Base-by-base conservation (phyloP, 108 stramenopile species). In the Nitzschia inconspicua region DNA sequence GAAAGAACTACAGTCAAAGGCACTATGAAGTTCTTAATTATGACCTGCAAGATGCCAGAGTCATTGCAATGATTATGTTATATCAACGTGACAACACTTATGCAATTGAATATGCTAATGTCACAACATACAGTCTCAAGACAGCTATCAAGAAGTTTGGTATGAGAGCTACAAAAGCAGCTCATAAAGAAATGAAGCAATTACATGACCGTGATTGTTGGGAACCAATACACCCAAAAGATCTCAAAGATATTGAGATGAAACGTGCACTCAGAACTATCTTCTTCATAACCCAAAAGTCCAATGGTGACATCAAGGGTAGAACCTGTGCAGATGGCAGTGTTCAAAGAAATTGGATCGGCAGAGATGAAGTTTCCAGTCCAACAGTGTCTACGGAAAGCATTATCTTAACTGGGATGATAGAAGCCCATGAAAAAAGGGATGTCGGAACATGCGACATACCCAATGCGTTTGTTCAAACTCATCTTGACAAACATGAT, bases 401-500 rank as follows among this genome's bases (percentile, higher is more conserved):
- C 20, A 18, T 77, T 4, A 20, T 75, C 39, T 23, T 77, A 4
- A 70, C 69, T 2, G 44, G 58, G 6, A 43, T 50, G 7, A 62
- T 73, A 9, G 67, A 73, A 26, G 63, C 76, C 0, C 37, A 52
- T 8, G 69, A 81, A 51, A 32, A 43, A 10, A 39, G 78, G 10
- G 68, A 79, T 14, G 65, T 73, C 0, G 65, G 57, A 2, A 66
- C 63, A 3, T 27, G 64, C 47, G 82, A 83, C 28, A 47, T 83
- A 3, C 72, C 71, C 0, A 56, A 57, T 16, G 75, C 82, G 0
- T 83, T 77, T 48, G 28, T 83, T 8, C 82, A 83, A 35, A 46
- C 77, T n/a, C n/a, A n/a, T n/a, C n/a, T n/a, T n/a, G n/a, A n/a
- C n/a, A n/a, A n/a, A n/a, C n/a, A n/a, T n/a, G n/a, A n/a, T n/a